These are phyloP conservation scores for Amanita fuliginea DNA, from an alignment of 768 basidiomycete genomes.

Conservation along the genomic window DNA sequence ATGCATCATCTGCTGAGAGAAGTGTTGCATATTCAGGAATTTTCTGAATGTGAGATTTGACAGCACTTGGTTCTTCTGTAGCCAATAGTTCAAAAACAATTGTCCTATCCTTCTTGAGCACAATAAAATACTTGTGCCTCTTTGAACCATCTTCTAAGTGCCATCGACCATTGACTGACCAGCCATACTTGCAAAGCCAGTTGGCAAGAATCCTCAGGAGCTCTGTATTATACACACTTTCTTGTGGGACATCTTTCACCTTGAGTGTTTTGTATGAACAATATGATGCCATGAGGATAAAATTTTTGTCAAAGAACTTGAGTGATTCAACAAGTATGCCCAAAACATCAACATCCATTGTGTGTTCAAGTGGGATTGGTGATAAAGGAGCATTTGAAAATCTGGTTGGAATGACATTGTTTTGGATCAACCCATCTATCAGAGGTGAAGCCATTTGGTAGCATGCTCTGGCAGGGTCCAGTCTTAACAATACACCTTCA, in stretches of 20 bases:
- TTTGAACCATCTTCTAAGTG: slow-evolving; percentile 5
- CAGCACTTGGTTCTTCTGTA: too few species aligned
- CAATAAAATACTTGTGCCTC: neutral
- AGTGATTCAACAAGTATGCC: slow-evolving; percentile 8
- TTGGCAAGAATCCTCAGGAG: slow-evolving; percentile 10
- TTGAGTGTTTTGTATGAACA: slow-evolving; percentile 6
- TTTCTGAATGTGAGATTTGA: too few species aligned
- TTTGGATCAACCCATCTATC: neutral
- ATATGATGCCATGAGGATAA: neutral
- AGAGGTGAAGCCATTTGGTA: neutral
- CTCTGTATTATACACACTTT: slow-evolving; percentile 10
- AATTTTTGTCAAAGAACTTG: slow-evolving; percentile 8
- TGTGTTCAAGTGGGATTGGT: neutral
- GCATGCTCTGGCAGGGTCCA: neutral
- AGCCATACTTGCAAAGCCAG: slow-evolving; percentile 9
- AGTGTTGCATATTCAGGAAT: too few species aligned
- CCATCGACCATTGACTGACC: slow-evolving; percentile 9
- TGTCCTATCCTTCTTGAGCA: too few species aligned
- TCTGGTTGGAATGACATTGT: slow-evolving; percentile 4
- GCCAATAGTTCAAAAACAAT: too few species aligned
- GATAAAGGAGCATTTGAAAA: slow-evolving; percentile 6
- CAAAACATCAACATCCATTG: slow-evolving; percentile 4
- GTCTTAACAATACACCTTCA: neutral
- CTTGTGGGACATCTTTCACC: slow-evolving; percentile 7
- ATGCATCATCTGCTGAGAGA: too few species aligned